Percentiles rank a stretch among this genome's conserved stretches.
phyloP scores from a whole-genome alignment of 805 yeast species.

The Metahyphopichia silvanorum region DNA sequence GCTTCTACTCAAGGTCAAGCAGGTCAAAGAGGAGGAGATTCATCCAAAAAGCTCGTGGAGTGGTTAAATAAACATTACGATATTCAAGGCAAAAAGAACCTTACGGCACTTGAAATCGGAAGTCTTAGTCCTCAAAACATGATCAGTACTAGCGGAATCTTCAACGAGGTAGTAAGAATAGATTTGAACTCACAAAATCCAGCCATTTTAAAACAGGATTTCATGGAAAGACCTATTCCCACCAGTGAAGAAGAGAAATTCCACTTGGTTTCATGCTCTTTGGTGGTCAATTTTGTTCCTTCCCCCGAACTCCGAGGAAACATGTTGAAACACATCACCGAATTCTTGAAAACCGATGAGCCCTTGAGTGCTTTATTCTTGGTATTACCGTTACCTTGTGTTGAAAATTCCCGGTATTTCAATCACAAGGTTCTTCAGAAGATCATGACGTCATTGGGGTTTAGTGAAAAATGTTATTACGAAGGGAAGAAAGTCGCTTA shows the following conservation, averaged over 20 bases:
- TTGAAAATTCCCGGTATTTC: slow-evolving; percentile 78
- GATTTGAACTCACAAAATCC: slow-evolving; percentile 82
- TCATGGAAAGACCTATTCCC: slow-evolving; percentile 74
- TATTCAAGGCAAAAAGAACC: slow-evolving; percentile 3
- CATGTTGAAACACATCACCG: slow-evolving; percentile 62
- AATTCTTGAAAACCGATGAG: slow-evolving; percentile 42
- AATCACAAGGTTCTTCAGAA: slow-evolving; percentile 37
- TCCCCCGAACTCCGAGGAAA: slow-evolving; percentile 66
- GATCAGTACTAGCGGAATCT: slow-evolving; percentile 58
- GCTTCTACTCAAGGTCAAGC: slow-evolving; percentile 89
- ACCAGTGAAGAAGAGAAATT: slow-evolving; percentile 42
- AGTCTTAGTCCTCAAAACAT: slow-evolving; percentile 66
- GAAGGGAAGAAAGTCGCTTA: slow-evolving; percentile 73
- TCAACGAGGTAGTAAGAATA: slow-evolving; percentile 54
- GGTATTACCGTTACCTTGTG: slow-evolving; percentile 87
- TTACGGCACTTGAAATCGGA: slow-evolving; percentile 76
- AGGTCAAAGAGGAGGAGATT: slow-evolving; percentile 80
- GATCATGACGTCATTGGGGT: slow-evolving; percentile 64
- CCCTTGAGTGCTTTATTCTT: slow-evolving; percentile 53
- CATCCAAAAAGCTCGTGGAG: slow-evolving; percentile 73
- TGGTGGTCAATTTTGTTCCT: slow-evolving; percentile 88
- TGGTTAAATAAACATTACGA: slow-evolving; percentile 50
- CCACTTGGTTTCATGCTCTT: slow-evolving; percentile 72
- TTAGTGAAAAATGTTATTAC: slow-evolving; percentile 40
- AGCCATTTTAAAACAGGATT: slow-evolving; percentile 72